Evolutionary conservation across 306 rosid species (phyloP), one percentile per base, ranked within the genome.

Genomic region (Pachyrhizus erosus): DNA sequence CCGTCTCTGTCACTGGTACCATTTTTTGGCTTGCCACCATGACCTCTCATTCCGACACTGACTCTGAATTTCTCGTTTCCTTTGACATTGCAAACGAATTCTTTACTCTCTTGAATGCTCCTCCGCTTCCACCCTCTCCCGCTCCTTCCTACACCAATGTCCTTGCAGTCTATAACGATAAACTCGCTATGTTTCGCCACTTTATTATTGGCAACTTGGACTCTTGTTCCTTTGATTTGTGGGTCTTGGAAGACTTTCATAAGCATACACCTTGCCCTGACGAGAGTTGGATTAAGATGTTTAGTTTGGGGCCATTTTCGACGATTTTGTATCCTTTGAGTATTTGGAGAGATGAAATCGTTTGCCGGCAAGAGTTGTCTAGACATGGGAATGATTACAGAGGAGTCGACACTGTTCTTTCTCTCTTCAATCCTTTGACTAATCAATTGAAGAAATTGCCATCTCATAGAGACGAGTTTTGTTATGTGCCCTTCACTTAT

Each of bases 331-430:
- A 55, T 67, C 77, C 81, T 0, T 21, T 68, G 12, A 55, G 65
- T 31, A 43, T 82, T 4, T 75, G 77, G 86, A 45, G 66, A 26
- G 76, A 82, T 68, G 62, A 57, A 5, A 43, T 82, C 57, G 66
- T 82, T 11, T 82, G 76, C 48, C 1, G 29, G 9, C 68, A 24
- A 51, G 70, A 75, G 29, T 12, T 12, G 37, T 7, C 11, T 8
- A n/a, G 46, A 18, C 33, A 10, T 15, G 49, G 12, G 4, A 60
- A 61, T 15, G 45, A 46, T 9, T 9, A 7, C 40, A 1, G 62
- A 11, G 31, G 27, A 29, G 27, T 31, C 9, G 4, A 46, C 23
- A 46, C 57, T 33, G n/a, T 58, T 51, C 9, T 82, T 0, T 39
- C 80, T 0, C 34, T 76, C 12, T 69, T 83, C 46, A 76, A 76